These are phyloP conservation scores for Hypoxylon intermedium DNA, from an alignment of 495 filamentous ascomycete genomes.

Conservation along the genomic window DNA sequence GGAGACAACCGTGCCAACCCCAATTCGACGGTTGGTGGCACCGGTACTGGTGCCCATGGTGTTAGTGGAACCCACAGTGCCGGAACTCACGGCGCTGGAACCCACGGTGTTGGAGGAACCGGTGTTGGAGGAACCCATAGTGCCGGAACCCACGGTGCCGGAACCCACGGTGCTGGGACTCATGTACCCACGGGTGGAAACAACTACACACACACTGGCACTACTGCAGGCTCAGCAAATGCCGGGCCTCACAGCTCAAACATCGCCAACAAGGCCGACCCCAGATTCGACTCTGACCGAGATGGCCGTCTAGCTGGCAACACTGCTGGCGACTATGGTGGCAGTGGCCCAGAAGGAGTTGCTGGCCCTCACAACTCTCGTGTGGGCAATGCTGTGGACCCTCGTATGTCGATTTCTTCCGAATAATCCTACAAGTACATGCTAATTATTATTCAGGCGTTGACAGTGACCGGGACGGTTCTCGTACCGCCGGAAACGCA, in stretches of 20 bases:
- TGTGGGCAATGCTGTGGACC: slow-evolving; percentile 56
- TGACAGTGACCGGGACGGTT: slow-evolving; percentile 55
- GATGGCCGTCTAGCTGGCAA: slow-evolving; percentile 44
- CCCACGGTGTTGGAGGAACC: too few species aligned
- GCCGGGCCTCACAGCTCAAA: slow-evolving; percentile 60
- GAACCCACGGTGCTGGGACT: too few species aligned
- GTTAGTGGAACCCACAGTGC: too few species aligned
- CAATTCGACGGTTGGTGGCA: slow-evolving; percentile 40
- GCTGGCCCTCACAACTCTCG: slow-evolving; percentile 44
- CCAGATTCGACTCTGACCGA: slow-evolving; percentile 57
- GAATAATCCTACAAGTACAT: too few species aligned
- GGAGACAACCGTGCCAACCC: slow-evolving; percentile 38
- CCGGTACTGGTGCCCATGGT: too few species aligned
- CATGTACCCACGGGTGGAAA: slow-evolving; percentile 36
- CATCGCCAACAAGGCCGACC: slow-evolving; percentile 63
- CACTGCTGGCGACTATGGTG: slow-evolving; percentile 34
- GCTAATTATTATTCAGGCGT: too few species aligned
- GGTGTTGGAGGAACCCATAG: too few species aligned
- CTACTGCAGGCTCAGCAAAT: slow-evolving; percentile 39
- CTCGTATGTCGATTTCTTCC: too few species aligned
- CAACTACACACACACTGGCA: slow-evolving; percentile 35
- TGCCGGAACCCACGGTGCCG: too few species aligned
- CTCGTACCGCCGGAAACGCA: slow-evolving; percentile 40
- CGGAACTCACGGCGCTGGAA: too few species aligned
- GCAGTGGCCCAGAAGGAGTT: slow-evolving; percentile 33